phyloP scores from a whole-genome alignment of 352 stramenopile genomes.

The Phytophthora pluvialis region DNA sequence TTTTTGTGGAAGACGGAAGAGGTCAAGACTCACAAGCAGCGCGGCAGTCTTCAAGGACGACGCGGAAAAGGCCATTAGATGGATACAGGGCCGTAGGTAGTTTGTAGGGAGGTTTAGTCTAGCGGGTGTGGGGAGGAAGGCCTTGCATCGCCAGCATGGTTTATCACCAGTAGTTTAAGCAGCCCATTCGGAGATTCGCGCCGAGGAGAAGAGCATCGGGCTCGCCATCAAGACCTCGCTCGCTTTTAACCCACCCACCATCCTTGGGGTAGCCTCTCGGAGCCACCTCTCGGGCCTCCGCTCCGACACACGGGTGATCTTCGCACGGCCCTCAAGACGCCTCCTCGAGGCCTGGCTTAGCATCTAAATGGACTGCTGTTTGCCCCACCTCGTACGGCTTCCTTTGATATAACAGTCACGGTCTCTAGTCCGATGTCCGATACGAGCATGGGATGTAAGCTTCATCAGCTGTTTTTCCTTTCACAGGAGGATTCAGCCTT shows the following conservation, averaged over 20 bases:
- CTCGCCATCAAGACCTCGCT: neutral
- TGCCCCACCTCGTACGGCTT: slow-evolving; percentile 1
- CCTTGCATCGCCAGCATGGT: no score
- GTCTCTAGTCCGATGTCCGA: neutral
- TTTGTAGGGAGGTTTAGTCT: no score
- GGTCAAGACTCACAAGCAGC: no score
- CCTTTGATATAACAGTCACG: neutral
- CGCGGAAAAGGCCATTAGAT: no score
- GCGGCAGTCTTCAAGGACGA: no score
- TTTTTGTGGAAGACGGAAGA: no score
- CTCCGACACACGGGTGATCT: no score
- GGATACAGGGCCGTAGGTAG: no score
- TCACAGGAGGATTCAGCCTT: neutral
- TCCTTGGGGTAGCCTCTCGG: neutral
- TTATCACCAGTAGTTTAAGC: no score
- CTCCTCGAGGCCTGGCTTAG: neutral
- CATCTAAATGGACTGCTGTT: neutral
- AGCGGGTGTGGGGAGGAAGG: no score
- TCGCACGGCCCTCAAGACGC: neutral
- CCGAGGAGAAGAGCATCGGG: slow-evolving; percentile 1
- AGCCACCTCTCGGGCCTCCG: neutral
- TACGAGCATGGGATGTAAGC: neutral
- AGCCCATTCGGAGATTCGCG: no score
- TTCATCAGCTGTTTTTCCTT: neutral
- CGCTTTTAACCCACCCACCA: neutral